phyloP scores from a whole-genome alignment of 768 basidiomycete genomes.

The Naganishia vaughanmartiniae region DNA sequence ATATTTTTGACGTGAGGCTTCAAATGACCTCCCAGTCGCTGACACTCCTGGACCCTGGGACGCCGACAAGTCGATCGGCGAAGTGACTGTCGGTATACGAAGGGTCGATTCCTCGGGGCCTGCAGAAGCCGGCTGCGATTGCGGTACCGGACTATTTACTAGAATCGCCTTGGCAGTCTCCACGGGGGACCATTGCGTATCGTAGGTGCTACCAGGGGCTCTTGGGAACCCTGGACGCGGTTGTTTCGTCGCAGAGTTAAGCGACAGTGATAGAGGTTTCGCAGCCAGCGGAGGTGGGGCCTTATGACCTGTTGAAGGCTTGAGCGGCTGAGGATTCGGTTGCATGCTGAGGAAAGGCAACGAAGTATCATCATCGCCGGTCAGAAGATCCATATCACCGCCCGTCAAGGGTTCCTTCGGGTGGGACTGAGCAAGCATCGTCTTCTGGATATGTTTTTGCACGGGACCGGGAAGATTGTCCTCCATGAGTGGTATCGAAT shows the following conservation, averaged over 20 bases:
- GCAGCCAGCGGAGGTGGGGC: slow-evolving; percentile 19
- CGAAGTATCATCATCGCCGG: slow-evolving; percentile 25
- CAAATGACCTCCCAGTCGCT: neutral
- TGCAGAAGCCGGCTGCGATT: neutral
- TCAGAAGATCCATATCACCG: slow-evolving; percentile 31
- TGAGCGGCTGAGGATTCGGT: slow-evolving; percentile 28
- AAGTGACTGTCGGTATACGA: neutral
- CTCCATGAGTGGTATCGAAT: neutral
- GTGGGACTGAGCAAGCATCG: neutral
- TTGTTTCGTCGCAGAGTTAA: slow-evolving; percentile 33
- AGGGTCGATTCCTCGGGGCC: no score
- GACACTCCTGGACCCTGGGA: neutral
- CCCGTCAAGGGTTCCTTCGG: slow-evolving; percentile 37
- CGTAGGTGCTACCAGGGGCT: slow-evolving; percentile 30
- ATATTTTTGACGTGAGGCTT: neutral
- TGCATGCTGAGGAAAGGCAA: slow-evolving; percentile 21
- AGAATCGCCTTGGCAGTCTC: neutral
- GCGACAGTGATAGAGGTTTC: slow-evolving; percentile 28
- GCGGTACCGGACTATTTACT: neutral
- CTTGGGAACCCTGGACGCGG: slow-evolving; percentile 5
- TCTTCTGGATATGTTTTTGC: neutral
- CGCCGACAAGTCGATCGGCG: neutral
- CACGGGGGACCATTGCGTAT: slow-evolving; percentile 25
- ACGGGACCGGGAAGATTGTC: no score
- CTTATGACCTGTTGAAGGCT: neutral